phyloP scores from a whole-genome alignment of 2,329 filamentous ascomycete species.

The Fusarium sp. region DNA sequence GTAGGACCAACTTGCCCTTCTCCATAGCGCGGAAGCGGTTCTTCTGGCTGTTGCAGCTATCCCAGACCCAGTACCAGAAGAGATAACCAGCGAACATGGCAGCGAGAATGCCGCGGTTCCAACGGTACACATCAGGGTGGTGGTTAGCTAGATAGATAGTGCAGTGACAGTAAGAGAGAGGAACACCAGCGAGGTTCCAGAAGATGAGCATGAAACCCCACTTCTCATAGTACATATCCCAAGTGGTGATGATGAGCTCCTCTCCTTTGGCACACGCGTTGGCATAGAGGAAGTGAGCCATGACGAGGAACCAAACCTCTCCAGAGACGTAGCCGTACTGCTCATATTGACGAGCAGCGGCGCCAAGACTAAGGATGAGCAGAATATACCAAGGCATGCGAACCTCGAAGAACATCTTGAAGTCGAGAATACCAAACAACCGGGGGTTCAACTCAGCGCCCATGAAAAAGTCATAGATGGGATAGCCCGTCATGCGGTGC shows the following conservation, averaged over 20 bases:
- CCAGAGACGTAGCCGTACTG: slow-evolving; percentile 84
- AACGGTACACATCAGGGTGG: slow-evolving; percentile 78
- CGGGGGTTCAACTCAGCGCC: slow-evolving; percentile 89
- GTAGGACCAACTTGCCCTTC: slow-evolving; percentile 74
- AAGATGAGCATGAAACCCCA: slow-evolving; percentile 98
- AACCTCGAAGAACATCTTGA: slow-evolving; percentile 98
- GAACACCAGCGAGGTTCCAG: slow-evolving; percentile 94
- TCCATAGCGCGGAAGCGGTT: slow-evolving; percentile 88
- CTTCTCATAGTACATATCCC: slow-evolving; percentile 98
- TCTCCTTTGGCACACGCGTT: slow-evolving; percentile 94
- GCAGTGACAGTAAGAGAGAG: slow-evolving; percentile 92
- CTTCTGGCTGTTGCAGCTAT: slow-evolving; percentile 92
- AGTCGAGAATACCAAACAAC: slow-evolving; percentile 86
- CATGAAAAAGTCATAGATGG: slow-evolving; percentile 93
- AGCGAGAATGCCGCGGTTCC: slow-evolving; percentile 75
- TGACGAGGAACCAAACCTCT: slow-evolving; percentile 84
- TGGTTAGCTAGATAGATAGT: slow-evolving; percentile 90
- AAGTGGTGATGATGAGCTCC: slow-evolving; percentile 88
- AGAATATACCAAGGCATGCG: slow-evolving; percentile 93
- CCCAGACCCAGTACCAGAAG: slow-evolving; percentile 91
- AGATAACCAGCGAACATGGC: slow-evolving; percentile 77
- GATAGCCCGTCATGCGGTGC: slow-evolving; percentile 91
- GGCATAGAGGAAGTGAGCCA: slow-evolving; percentile 92
- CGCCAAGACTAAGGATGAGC: slow-evolving; percentile 79
- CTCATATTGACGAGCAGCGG: slow-evolving; percentile 86